Base-by-base conservation (phyloP, 2,329 filamentous ascomycete genomes). In the Harringtonia lauricola region DNA sequence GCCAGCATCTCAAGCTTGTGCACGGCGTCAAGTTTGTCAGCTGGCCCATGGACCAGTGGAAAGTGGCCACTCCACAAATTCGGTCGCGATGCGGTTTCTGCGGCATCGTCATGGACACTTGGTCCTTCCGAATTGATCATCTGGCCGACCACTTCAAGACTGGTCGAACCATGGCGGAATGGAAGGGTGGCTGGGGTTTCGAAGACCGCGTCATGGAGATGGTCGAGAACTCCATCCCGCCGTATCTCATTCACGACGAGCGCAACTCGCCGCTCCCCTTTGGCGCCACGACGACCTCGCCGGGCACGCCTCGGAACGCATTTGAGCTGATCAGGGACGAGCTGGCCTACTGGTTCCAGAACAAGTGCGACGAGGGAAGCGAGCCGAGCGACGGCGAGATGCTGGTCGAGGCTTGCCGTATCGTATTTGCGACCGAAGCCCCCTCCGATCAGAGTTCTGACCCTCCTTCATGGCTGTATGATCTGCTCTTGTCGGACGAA, bases 161-260 rank as follows among this genome's bases (percentile, higher is more conserved):
- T 22, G 76, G 78, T 62, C 73, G 71, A 50, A 76, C 72, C 54
- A 82, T 82, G 77, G 74, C 72, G 49, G 74, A 81, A 59, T 82
- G 78, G 78, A 78, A 79, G 66, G 78, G 78, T 64, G 77, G 79
- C 59, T 81, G 77, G 76, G 78, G 78, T 66, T 81, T 82, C 49
- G 77, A 81, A 44, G 63, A 64, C 24, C 70, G 74, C 30, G 70
- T 81, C 35, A 64, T 79, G 51, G 67, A 76, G 49, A 72, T 80
- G 65, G 72, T 81, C 53, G 77, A 81, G 59, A 81, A 81, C 55
- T 76, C 76, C 38, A 79, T 82, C 46, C 78, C 77, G 43, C 76
- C 77, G 40, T 81, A 80, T 64, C 66, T 81, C 44, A 80, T 81
- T 64, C 73, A 81, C 57, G 64, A 77, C 59, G 76, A 81, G 55